A percentile compares a stretch with the other conserved stretches of the same genome.
Conservation (phyloP, 2,329 filamentous ascomycete species). For the Cladosporium sp. region DNA sequence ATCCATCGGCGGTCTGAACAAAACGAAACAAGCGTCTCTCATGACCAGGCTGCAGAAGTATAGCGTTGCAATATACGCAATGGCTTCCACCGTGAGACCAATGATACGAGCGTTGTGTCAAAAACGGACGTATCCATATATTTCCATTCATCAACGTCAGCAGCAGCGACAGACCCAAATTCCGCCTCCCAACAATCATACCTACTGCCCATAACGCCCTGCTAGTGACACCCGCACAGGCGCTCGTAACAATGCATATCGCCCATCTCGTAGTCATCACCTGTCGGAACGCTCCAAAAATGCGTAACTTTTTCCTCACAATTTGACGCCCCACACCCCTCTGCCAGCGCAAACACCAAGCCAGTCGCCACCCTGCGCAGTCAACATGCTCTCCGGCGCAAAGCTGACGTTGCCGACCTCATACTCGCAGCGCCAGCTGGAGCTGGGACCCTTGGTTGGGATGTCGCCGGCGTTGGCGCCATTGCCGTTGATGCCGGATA, state of each 20-base stretch:
- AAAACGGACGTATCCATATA: background rate
- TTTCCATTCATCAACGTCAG: background rate
- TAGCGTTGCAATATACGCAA: too few relatives aligned
- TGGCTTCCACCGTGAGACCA: too few relatives aligned
- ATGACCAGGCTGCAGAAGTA: too few relatives aligned
- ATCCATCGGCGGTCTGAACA: too few relatives aligned
- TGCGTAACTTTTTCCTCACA: slow-evolving; percentile 35
- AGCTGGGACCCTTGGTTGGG: slow-evolving; percentile 61
- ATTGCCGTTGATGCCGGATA: slow-evolving; percentile 31
- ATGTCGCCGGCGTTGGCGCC: slow-evolving; percentile 24
- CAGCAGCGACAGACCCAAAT: background rate
- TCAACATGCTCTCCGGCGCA: slow-evolving; percentile 71
- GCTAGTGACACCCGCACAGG: background rate
- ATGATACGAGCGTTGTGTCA: background rate
- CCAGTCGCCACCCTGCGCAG: slow-evolving; percentile 75
- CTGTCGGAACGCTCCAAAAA: too few relatives aligned
- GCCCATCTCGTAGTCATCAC: background rate
- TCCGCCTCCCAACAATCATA: background rate
- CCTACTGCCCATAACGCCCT: background rate
- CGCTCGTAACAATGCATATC: slow-evolving; percentile 14
- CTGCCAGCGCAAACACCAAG: slow-evolving; percentile 77
- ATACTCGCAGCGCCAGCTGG: slow-evolving; percentile 82
- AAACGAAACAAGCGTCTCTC: too few relatives aligned
- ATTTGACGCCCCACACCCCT: slow-evolving; percentile 75
- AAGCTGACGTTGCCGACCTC: slow-evolving; percentile 83